These are phyloP conservation scores for Exophiala phaeomuriformis DNA, from an alignment of 2,329 filamentous ascomycete species.

Conservation along the genomic window DNA sequence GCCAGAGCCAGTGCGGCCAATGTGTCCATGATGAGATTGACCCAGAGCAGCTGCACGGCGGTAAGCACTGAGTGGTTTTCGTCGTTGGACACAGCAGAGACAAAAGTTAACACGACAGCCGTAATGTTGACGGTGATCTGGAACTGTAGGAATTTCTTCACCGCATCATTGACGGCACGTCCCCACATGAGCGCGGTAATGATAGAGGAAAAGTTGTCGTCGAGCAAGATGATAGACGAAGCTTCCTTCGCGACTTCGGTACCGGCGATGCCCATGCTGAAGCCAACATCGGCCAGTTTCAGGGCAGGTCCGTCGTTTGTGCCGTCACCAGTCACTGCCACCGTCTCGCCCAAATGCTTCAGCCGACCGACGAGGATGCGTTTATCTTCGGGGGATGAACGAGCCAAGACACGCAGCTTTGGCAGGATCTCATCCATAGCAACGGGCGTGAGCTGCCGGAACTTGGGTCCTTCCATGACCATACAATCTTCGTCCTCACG, in stretches of 20 bases:
- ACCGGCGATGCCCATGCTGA: slow-evolving; percentile 61
- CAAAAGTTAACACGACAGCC: slow-evolving; percentile 77
- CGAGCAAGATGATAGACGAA: slow-evolving; percentile 60
- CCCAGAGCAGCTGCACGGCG: slow-evolving; percentile 88
- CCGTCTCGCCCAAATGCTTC: slow-evolving; percentile 56
- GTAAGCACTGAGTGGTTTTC: slow-evolving; percentile 69
- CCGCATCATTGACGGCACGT: slow-evolving; percentile 60
- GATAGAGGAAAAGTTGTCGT: slow-evolving; percentile 59
- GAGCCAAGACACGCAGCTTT: slow-evolving; percentile 55
- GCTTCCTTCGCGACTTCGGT: slow-evolving; percentile 63
- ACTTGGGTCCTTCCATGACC: slow-evolving; percentile 62
- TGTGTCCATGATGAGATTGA: slow-evolving; percentile 96
- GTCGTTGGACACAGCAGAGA: slow-evolving; percentile 68
- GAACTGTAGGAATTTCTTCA: slow-evolving; percentile 59
- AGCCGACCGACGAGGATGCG: slow-evolving; percentile 55
- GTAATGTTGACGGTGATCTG: slow-evolving; percentile 81
- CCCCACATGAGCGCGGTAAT: slow-evolving; percentile 62
- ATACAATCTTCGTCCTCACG: slow-evolving; percentile 47
- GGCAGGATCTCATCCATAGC: slow-evolving; percentile 55
- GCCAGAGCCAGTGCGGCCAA: slow-evolving; percentile 83
- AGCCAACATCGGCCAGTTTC: slow-evolving; percentile 60
- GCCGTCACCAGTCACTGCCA: slow-evolving; percentile 58
- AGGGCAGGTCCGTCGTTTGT: slow-evolving; percentile 61
- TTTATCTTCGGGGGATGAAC: slow-evolving; percentile 62
- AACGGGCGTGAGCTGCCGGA: slow-evolving; percentile 53